These are phyloP conservation scores for Alternaria novae-zelandiae DNA, from an alignment of 2,329 filamentous ascomycete species.

Conservation along the genomic window DNA sequence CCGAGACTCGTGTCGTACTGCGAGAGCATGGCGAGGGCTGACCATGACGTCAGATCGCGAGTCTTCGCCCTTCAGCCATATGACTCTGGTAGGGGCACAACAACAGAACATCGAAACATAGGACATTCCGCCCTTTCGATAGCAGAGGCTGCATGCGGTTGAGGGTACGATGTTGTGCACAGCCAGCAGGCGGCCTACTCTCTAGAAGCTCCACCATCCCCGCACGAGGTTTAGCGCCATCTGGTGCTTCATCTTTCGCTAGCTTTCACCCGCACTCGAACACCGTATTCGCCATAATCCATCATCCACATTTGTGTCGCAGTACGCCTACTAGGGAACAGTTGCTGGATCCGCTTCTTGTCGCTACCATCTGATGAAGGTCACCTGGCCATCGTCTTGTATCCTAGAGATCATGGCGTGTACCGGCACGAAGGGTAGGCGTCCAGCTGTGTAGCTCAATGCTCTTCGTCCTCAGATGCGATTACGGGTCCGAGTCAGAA, in stretches of 20 bases:
- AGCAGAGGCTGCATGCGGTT: neutral
- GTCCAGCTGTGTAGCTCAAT: neutral
- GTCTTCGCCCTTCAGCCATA: constrained; percentile 2
- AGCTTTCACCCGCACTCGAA: neutral
- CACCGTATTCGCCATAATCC: neutral
- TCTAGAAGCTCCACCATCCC: neutral
- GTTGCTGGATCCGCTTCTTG: neutral
- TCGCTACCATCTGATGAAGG: neutral
- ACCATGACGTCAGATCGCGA: neutral
- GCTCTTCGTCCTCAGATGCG: neutral
- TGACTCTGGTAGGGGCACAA: neutral
- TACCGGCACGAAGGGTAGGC: neutral
- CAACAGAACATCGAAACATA: neutral
- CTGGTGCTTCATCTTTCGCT: neutral
- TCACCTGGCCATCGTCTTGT: neutral
- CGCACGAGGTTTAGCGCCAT: neutral
- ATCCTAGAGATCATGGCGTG: neutral
- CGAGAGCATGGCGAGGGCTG: neutral
- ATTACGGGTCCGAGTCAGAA: neutral
- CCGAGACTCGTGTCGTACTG: neutral
- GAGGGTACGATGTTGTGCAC: neutral
- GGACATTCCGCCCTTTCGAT: neutral
- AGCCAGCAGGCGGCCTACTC: neutral
- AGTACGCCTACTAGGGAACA: neutral
- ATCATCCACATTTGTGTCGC: neutral